Base-by-base conservation (phyloP, 2,329 filamentous ascomycete species). In the Ophidiomyces ophidiicola region DNA sequence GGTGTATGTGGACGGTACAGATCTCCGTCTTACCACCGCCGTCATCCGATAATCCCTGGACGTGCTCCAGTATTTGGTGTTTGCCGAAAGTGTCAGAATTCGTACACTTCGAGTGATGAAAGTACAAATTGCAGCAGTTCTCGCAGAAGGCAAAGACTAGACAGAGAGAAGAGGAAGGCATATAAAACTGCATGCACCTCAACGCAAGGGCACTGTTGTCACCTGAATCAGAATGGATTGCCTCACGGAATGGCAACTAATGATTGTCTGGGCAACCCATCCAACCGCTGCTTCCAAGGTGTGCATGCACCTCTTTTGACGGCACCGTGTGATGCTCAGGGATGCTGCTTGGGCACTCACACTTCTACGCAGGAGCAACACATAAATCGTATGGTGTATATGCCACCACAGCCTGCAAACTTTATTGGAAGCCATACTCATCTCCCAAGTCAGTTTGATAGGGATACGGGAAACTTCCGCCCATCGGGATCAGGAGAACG, bases 1-100 rank as follows among this genome's bases (percentile, higher is more conserved):
- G 28, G 29, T 12, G 14, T 36, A 7, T 46, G 44, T 32, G 44
- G 44, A 21, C 38, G 42, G 23, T 44, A 42, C 26, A 40, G 42
- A 7, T 44, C 42, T 5, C 35, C 42, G 12, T 40, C 44, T 2
- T 46, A 42, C 25, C 42, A 43, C 5, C 31, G 35, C 24, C 38
- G 37, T 12, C 38, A 42, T 33, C 42, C 38, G 8, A 35, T 42
- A 5, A 11, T 33, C 6, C 15, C 32, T 8, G 42, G 42, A 10
- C 36, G 32, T 21, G 6, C 19, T 5, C 24, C 39, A 4, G 18
- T 26, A 8, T 10, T 34, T 18, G 23, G 24, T 19, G 42, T 44
- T 17, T 46, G 44, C 17, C 42, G 33, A 8, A 44, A 41, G 20
- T 46, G 42, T 20, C 28, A 31, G 14, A 18, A 36, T n/a, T 25